phyloP scores from a whole-genome alignment of 1,284 basidiomycete genomes.

The Fistulina hepatica region DNA sequence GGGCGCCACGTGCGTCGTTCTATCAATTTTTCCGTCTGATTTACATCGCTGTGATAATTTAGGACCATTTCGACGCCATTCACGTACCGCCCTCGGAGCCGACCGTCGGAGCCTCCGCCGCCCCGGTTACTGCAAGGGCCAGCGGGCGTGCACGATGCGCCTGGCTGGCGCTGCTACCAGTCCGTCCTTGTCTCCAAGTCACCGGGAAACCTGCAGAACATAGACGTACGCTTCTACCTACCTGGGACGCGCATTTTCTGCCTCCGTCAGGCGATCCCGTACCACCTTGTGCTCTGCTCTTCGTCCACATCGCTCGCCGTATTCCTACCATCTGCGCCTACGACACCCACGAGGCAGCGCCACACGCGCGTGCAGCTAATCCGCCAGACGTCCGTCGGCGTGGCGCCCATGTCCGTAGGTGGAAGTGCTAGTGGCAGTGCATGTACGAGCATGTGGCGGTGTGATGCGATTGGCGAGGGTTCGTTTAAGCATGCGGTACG shows the following conservation, averaged over 20 bases:
- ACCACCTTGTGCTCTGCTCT: constrained; percentile 49
- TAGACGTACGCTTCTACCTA: constrained; percentile 35
- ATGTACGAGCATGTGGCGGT: constrained; percentile 62
- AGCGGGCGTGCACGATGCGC: constrained; percentile 28
- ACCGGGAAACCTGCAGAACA: constrained; percentile 27
- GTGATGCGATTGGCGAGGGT: constrained; percentile 52
- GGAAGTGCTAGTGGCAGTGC: constrained; percentile 25
- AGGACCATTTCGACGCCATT: constrained; percentile 52
- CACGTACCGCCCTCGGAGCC: constrained; percentile 53
- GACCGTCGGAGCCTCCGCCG: constrained; percentile 46
- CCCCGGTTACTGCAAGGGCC: constrained; percentile 26
- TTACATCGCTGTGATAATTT: constrained; percentile 2
- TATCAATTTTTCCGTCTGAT: constrained; percentile 3
- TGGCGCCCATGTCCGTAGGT: constrained; percentile 33
- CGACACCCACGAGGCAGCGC: constrained; percentile 28
- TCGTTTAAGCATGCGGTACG: constrained; percentile 45
- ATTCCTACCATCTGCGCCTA: constrained; percentile 48
- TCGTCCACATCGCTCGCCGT: constrained; percentile 41
- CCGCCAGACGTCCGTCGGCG: constrained; percentile 56
- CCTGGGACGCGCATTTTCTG: constrained; percentile 47
- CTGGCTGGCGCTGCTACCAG: constrained; percentile 44
- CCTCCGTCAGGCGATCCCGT: constrained; percentile 49
- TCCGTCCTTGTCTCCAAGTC: constrained; percentile 28
- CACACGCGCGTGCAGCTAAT: constrained; percentile 49
- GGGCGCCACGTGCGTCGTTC: constrained; percentile 4